A percentile compares a stretch with the other conserved stretches of the same genome.
Conservation (phyloP, 164 flowering plant species). For the Euptelea pleiosperma region DNA sequence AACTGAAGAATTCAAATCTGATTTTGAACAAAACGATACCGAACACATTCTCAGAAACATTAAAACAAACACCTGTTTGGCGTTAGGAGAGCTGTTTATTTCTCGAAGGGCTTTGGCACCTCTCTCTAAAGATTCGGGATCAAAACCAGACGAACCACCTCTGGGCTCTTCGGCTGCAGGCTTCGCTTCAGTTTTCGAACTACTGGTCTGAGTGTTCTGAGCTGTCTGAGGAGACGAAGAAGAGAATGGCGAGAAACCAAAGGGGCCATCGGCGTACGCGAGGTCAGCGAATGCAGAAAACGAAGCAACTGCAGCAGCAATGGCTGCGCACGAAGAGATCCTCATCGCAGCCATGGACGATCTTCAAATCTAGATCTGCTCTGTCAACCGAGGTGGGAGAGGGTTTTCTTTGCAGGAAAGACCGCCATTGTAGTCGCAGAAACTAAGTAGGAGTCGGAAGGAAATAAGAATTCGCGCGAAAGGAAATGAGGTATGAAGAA, state of each 20-base stretch:
- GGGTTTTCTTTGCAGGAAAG: not conserved
- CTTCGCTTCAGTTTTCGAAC: conserved; percentile 18
- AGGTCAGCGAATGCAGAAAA: conserved; percentile 23
- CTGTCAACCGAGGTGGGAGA: too few species aligned
- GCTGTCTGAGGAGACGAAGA: conserved; percentile 27
- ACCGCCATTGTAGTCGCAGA: not conserved
- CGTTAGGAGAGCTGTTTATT: conserved; percentile 51
- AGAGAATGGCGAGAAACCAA: conserved; percentile 43
- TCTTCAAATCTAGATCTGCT: not conserved
- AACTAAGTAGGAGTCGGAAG: not conserved
- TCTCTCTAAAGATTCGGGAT: conserved; percentile 65
- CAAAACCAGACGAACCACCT: conserved; percentile 45
- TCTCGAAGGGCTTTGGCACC: conserved; percentile 75
- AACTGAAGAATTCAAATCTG: not conserved
- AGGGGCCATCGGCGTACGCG: conserved; percentile 44
- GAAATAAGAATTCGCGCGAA: not conserved
- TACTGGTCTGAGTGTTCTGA: conserved; percentile 17
- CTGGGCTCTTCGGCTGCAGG: conserved; percentile 41
- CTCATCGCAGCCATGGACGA: conserved; percentile 33
- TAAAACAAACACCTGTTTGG: conserved; percentile 50
- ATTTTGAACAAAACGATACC: not conserved
- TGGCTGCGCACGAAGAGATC: conserved; percentile 33
- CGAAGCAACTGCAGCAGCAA: conserved; percentile 40
- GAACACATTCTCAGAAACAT: not conserved
- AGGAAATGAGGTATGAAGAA: not conserved